These are phyloP conservation scores for Cutaneotrichosporon spelunceum DNA, from an alignment of 1,284 basidiomycete genomes.

Conservation along the genomic window DNA sequence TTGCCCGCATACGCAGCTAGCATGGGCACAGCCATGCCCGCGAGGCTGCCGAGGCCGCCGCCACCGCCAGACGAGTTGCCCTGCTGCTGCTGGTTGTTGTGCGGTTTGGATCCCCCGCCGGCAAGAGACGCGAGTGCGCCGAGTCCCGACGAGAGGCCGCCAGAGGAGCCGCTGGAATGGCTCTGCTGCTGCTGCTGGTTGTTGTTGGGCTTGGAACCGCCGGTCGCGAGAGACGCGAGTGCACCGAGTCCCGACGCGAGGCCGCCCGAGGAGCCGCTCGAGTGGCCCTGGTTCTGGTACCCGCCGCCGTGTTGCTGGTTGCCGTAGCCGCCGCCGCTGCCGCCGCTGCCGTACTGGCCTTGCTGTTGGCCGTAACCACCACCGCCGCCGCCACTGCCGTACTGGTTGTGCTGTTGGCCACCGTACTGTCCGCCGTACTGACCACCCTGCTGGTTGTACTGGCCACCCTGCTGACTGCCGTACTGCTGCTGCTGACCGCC, in stretches of 20 bases:
- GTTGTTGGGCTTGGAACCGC: not conserved
- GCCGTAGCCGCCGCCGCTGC: not conserved
- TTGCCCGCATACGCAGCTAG: not conserved
- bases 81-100: not conserved
- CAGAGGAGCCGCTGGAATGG: not conserved
- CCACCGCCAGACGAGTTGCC: not conserved
- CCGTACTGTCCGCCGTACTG: not conserved
- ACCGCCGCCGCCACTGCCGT: too few species aligned
- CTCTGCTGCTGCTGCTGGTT: not conserved
- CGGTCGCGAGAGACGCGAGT: not conserved
- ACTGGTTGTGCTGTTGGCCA: not conserved
- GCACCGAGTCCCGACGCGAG: not conserved
- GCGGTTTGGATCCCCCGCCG: not conserved
- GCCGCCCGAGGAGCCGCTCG: not conserved
- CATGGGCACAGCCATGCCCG: not conserved
- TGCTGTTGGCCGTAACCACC: constrained; percentile 2
- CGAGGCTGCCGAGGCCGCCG: not conserved
- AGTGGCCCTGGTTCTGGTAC: too few species aligned
- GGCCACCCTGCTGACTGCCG: not conserved
- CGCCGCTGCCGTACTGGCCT: not conserved
- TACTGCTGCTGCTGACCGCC: too few species aligned
- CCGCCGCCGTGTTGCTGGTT: not conserved
- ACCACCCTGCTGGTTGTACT: too few species aligned
- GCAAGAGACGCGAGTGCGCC: not conserved
- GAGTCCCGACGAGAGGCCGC: not conserved